These are phyloP conservation scores for Fusarium oligoseptatum DNA, from an alignment of 2,329 filamentous ascomycete species.

Conservation along the genomic window DNA sequence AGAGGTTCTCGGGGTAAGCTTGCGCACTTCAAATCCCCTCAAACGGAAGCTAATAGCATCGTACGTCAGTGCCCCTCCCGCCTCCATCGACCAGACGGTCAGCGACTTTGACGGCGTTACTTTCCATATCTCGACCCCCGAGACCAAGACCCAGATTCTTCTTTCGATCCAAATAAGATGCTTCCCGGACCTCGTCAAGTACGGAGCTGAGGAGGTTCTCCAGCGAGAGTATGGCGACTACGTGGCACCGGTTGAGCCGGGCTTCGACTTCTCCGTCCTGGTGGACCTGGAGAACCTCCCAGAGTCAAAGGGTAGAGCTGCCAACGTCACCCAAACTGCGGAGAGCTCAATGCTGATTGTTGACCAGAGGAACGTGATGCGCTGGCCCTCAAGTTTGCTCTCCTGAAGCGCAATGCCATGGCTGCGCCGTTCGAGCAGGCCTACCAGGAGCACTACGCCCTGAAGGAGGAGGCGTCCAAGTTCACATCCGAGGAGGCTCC, in stretches of 20 bases:
- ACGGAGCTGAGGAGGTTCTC: slow-evolving; percentile 92
- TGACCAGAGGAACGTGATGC: slow-evolving; percentile 83
- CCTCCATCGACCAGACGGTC: slow-evolving; percentile 96
- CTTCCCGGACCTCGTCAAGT: slow-evolving; percentile 90
- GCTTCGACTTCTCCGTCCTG: slow-evolving; percentile 95
- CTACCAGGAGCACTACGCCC: slow-evolving; percentile 89
- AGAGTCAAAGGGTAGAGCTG: slow-evolving; percentile 75
- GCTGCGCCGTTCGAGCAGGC: slow-evolving; percentile 98
- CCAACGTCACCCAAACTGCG: not conserved
- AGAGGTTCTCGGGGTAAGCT: slow-evolving; percentile 88
- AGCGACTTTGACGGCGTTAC: slow-evolving; percentile 99
- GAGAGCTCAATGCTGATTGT: slow-evolving; percentile 26
- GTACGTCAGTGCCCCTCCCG: slow-evolving; percentile 78
- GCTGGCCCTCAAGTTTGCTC: slow-evolving; percentile 85
- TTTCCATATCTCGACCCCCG: slow-evolving; percentile 97
- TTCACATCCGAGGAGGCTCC: slow-evolving; percentile 96
- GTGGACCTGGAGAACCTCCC: slow-evolving; percentile 92
- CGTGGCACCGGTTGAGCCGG: slow-evolving; percentile 86
- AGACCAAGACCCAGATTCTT: slow-evolving; percentile 92
- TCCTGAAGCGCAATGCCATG: slow-evolving; percentile 99
- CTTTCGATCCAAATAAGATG: slow-evolving; percentile 96
- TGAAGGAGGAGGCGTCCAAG: slow-evolving; percentile 89
- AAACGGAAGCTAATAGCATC: slow-evolving; percentile 54
- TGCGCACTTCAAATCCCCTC: slow-evolving; percentile 19
- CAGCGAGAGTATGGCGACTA: slow-evolving; percentile 95